phyloP scores from a whole-genome alignment of 306 rosid genomes.

The Corylus americana region DNA sequence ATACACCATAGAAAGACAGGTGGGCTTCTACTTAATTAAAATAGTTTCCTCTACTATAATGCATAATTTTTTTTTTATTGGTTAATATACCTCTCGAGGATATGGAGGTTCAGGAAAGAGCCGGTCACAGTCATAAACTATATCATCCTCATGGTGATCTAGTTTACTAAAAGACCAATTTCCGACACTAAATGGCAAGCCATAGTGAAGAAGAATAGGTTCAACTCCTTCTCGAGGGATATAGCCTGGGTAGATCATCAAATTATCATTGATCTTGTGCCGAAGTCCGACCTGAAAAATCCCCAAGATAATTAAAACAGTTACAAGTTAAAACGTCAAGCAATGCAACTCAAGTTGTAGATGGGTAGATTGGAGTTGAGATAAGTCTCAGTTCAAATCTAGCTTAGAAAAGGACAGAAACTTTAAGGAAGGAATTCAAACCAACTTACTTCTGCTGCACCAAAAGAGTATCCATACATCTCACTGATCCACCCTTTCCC shows the following conservation, averaged over 20 bases:
- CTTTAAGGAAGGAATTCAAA: constrained; percentile 6
- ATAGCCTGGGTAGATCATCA: constrained; percentile 97
- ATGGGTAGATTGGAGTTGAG: not conserved
- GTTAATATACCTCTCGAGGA: constrained; percentile 76
- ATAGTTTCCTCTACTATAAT: constrained; percentile 11
- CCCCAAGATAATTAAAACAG: constrained; percentile 25
- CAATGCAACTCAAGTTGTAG: constrained; percentile 9
- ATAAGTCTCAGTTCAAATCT: not conserved
- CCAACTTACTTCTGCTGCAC: constrained; percentile 89
- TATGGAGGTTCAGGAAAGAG: constrained; percentile 97
- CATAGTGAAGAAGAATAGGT: constrained; percentile 96
- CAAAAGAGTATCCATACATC: constrained; percentile 98
- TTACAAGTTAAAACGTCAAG: constrained; percentile 16
- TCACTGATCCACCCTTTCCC: constrained; percentile 97
- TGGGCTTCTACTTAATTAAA: constrained; percentile 8
- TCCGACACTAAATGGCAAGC: constrained; percentile 79
- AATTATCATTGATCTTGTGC: constrained; percentile 94
- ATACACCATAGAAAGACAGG: not conserved
- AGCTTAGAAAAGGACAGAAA: not conserved
- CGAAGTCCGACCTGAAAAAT: constrained; percentile 79
- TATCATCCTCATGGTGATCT: constrained; percentile 72
- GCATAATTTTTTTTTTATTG: constrained; percentile 3
- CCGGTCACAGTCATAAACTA: constrained; percentile 75
- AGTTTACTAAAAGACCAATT: constrained; percentile 94
- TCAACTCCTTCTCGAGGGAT: constrained; percentile 72